Evolutionary conservation across 2,329 filamentous ascomycete genomes (phyloP).

Genomic region (Saccharata proteae): DNA sequence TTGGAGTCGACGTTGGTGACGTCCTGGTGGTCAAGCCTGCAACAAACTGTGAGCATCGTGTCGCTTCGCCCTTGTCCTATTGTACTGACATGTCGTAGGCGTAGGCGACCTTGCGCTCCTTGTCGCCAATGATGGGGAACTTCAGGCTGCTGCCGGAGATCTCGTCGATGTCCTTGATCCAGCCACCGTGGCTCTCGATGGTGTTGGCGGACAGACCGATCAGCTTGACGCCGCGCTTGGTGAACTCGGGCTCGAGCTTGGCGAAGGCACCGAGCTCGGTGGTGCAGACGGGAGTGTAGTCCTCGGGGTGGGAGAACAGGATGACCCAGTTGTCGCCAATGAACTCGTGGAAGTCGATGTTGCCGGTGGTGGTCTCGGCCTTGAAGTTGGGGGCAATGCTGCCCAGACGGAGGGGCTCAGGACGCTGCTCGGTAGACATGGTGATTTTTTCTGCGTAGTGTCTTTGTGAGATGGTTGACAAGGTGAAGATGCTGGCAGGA

Average conservation of each 20-base stretch:
- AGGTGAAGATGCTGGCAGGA: neutral
- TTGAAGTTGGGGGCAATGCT: constrained; percentile 69
- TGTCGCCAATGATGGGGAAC: constrained; percentile 40
- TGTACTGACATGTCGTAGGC: constrained; percentile 34
- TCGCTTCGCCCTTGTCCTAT: constrained; percentile 18
- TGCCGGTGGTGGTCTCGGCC: constrained; percentile 65
- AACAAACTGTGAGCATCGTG: constrained; percentile 11
- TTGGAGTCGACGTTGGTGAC: constrained; percentile 47
- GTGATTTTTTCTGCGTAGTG: constrained; percentile 2
- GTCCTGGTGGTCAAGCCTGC: constrained; percentile 36
- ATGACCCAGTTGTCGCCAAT: constrained; percentile 69
- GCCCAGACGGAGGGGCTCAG: constrained; percentile 47
- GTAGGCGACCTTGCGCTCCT: constrained; percentile 35
- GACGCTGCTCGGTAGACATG: constrained; percentile 12
- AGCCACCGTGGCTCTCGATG: constrained; percentile 68
- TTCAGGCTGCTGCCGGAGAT: constrained; percentile 30
- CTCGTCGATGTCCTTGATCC: constrained; percentile 66
- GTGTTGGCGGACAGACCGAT: constrained; percentile 82
- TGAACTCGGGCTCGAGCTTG: constrained; percentile 78
- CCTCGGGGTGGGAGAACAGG: constrained; percentile 72
- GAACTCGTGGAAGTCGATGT: constrained; percentile 75
- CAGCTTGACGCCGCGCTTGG: constrained; percentile 77
- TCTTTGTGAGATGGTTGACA: no score
- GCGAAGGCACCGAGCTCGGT: constrained; percentile 90
- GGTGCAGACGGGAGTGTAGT: constrained; percentile 92